Percentiles rank a stretch among this genome's conserved stretches.
phyloP scores from a whole-genome alignment of 106 monocot genomes.

The Cymbidium sinense region DNA sequence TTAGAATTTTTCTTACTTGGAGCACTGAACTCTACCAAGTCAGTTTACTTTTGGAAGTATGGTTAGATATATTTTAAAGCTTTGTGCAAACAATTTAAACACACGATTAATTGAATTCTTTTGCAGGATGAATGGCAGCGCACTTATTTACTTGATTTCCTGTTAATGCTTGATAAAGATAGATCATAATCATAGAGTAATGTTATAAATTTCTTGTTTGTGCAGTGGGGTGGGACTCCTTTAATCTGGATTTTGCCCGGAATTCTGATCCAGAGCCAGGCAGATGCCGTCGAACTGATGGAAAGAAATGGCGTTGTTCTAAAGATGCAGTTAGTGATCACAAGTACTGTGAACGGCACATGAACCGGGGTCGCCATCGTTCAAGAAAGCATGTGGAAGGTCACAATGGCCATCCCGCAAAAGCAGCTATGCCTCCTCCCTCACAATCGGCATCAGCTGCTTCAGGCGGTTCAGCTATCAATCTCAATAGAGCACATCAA shows the following conservation, averaged over 20 bases:
- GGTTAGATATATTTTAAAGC: neutral
- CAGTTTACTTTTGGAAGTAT: neutral
- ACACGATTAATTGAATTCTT: neutral
- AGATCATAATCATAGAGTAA: neutral
- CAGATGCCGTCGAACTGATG: constrained; percentile 91
- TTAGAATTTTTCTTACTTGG: neutral
- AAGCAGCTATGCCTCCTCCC: constrained; percentile 31
- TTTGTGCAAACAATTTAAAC: neutral
- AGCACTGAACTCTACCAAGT: neutral
- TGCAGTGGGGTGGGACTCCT: constrained; percentile 38
- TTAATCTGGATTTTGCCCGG: constrained; percentile 64
- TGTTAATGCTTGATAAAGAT: neutral
- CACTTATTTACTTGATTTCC: neutral
- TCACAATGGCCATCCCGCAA: constrained; percentile 71
- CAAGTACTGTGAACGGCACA: constrained; percentile 93
- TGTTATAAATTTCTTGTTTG: neutral
- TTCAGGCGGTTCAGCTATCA: constrained; percentile 18
- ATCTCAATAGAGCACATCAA: constrained; percentile 17
- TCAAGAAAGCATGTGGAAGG: constrained; percentile 99
- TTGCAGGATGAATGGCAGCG: neutral
- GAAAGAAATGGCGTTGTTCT: constrained; percentile 99
- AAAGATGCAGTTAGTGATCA: constrained; percentile 91
- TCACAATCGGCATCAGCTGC: constrained; percentile 27
- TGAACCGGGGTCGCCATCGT: constrained; percentile 99
- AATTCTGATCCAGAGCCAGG: constrained; percentile 83